Percentiles rank a stretch among this genome's conserved stretches.
Conservation (phyloP, 2,329 filamentous ascomycete genomes). For the Lecanicillium sp. region DNA sequence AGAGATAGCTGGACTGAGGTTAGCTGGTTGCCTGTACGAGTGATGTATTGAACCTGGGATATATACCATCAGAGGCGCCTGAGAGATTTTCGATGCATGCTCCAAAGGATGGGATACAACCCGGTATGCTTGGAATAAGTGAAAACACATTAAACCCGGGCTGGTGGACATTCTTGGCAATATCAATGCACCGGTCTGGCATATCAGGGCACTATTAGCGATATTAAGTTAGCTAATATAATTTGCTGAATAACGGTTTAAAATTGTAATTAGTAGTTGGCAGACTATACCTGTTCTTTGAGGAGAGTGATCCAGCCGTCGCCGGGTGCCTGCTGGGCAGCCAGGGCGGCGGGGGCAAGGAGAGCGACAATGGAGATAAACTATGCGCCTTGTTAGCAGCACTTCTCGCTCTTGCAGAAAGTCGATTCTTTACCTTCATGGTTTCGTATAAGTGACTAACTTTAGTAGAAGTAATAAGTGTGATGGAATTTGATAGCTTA, state of each 20-base stretch:
- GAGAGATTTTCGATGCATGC: background rate
- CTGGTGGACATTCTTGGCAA: conserved; percentile 1
- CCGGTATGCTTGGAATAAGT: background rate
- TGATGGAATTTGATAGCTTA: background rate
- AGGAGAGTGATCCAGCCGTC: conserved; percentile 2
- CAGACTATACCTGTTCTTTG: conserved; percentile 1
- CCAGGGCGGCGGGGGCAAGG: conserved; percentile 2
- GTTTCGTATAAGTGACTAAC: background rate
- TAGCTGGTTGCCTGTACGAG: conserved; percentile 1
- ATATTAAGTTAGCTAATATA: conserved; percentile 2
- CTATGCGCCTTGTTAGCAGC: background rate
- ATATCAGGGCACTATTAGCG: conserved; percentile 3
- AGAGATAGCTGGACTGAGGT: background rate
- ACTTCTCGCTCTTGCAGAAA: background rate
- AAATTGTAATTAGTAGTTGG: conserved; percentile 2
- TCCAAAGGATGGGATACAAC: background rate
- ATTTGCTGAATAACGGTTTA: conserved; percentile 1
- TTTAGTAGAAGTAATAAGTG: conserved; percentile 1
- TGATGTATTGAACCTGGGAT: background rate
- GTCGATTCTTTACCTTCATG: conserved; percentile 2
- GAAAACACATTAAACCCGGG: background rate
- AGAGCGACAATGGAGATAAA: conserved; percentile 3
- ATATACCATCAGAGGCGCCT: background rate
- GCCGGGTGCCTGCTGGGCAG: conserved; percentile 1
- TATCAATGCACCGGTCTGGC: conserved; percentile 1